Evolutionary conservation across 495 filamentous ascomycete species (phyloP), one percentile per base, ranked within the genome.

Genomic region (Aspergillus mulundensis): DNA sequence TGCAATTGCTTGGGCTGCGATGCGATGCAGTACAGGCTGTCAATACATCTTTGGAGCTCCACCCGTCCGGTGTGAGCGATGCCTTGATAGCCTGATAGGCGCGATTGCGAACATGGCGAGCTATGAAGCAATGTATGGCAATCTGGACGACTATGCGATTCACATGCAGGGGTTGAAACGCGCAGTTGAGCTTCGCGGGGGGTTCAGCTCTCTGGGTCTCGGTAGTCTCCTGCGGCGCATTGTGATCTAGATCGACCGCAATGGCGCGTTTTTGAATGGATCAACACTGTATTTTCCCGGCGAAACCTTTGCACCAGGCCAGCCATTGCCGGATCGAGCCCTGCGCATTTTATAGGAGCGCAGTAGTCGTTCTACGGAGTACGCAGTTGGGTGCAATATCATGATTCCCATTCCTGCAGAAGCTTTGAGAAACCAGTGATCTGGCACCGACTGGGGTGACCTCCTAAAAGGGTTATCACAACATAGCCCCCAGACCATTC

Each of bases 21-120:
- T 64, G 56, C 34, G 61, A 68, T 47, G 68, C 72, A 12, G 57
- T 77, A 24, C 25, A 44, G 3, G 56, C 66, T 24, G 72, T 79
- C 57, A 74, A 72, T 47, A 32, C 57, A 10, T 51, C 60, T 8
- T 51, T 79, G 32, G 63, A 56, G 8, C 5, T 36, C 21, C 51
- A 65, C 24, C 59, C 52, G 5, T 28, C 52, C 5, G 47, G 23
- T 16, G 34, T 61, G 10, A 60, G 54, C 32, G 73, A 76, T 51
- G 66, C 70, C 8, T 30, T 77, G 20, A 66, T 77, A 30, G 73
- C 8, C 34, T 77, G 20, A 66, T 77, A 30, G 73, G 71, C 19
- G 73, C 75, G 2, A 71, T 77, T n/a, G 72, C 71, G 16, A 79
- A 79, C 46, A 72, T 79, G 74, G 76, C 72, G 7, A 71, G 66